Evolutionary conservation across 1,284 basidiomycete genomes (phyloP).

Genomic region (Anthracocystis walkeri): DNA sequence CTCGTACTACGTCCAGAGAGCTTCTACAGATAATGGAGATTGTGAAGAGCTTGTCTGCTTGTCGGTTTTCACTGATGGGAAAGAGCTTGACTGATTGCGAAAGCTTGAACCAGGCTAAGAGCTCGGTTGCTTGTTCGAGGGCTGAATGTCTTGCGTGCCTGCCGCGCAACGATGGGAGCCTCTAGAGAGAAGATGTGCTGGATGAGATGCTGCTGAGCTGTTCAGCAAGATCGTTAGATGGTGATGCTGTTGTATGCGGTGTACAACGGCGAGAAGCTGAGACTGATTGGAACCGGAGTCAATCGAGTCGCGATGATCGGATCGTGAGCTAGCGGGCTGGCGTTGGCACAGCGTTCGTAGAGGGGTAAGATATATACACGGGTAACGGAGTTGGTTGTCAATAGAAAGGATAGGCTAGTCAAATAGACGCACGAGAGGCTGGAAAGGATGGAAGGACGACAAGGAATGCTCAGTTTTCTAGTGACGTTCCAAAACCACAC

Average conservation of each 20-base stretch:
- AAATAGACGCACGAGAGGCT: background rate
- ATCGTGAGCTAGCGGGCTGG: background rate
- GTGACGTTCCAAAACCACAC: background rate
- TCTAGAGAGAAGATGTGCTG: background rate
- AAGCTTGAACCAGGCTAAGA: too few species aligned
- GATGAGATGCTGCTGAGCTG: background rate
- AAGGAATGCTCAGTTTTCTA: slow-evolving; percentile 5
- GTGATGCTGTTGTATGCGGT: background rate
- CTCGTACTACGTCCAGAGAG: background rate
- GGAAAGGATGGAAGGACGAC: background rate
- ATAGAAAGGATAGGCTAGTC: background rate
- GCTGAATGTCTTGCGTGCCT: slow-evolving; percentile 6
- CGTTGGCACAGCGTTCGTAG: background rate
- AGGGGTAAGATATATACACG: background rate
- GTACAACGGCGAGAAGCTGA: background rate
- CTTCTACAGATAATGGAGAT: background rate
- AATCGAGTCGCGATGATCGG: background rate
- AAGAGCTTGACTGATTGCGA: background rate
- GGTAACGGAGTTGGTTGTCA: background rate
- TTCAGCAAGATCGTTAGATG: background rate
- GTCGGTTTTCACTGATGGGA: too few species aligned
- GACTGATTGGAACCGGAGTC: background rate
- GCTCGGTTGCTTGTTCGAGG: background rate
- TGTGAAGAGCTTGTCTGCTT: too few species aligned
- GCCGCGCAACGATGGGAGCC: slow-evolving; percentile 3